Evolutionary conservation across 805 yeast genomes (phyloP).

Genomic region (Saturnispora ahearnii): DNA sequence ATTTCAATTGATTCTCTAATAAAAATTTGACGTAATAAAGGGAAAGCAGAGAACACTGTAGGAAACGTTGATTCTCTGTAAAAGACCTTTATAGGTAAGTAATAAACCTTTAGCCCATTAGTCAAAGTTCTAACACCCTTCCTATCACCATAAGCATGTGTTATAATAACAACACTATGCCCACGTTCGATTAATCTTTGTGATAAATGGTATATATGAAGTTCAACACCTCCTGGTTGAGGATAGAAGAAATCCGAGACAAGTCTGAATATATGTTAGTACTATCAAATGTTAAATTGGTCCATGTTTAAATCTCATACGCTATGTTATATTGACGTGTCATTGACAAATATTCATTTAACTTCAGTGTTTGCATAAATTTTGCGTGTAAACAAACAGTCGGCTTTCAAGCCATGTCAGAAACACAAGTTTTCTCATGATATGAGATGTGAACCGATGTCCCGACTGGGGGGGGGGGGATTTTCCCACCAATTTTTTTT

Average conservation of each 20-base stretch:
- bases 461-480: no score
- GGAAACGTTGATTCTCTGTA: slow-evolving; percentile 83
- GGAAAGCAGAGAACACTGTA: slow-evolving; percentile 80
- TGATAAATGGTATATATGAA: slow-evolving; percentile 86
- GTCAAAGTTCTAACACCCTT: slow-evolving; percentile 76
- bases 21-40: slow-evolving; percentile 74
- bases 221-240: slow-evolving; percentile 96
- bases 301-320: background rate
- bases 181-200: slow-evolving; percentile 73
- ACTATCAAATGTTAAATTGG: background rate
- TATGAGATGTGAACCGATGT: no score
- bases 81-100: slow-evolving; percentile 74
- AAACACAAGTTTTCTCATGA: no score
- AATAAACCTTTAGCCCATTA: slow-evolving; percentile 88
- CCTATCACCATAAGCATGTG: slow-evolving; percentile 82
- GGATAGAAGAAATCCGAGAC: slow-evolving; percentile 97
- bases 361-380: background rate
- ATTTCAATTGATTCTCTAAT: slow-evolving; percentile 80
- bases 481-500: no score
- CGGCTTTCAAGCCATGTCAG: no score
- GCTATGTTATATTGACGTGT: slow-evolving; percentile 5
- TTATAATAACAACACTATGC: slow-evolving; percentile 76
- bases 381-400: background rate
- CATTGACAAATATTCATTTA: background rate
- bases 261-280: slow-evolving; percentile 31